Evolutionary conservation across 2,329 filamentous ascomycete genomes (phyloP).

Genomic region (Epicoccum sorghinum): DNA sequence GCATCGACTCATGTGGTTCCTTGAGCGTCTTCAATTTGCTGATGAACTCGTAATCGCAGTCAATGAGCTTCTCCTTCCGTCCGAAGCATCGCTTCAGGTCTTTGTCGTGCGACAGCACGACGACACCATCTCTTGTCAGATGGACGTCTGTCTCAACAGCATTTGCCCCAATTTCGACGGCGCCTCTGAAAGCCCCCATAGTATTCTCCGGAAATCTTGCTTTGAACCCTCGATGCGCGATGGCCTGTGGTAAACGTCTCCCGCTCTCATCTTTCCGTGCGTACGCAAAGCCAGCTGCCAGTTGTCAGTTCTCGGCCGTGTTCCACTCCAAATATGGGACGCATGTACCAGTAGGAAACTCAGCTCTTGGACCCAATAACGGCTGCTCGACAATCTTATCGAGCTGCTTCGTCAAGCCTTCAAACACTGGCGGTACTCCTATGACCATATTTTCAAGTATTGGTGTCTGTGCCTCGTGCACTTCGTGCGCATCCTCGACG

Average conservation of each 20-base stretch:
- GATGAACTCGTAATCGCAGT: constrained; percentile 78
- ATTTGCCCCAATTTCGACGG: constrained; percentile 74
- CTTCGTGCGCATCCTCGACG: constrained; percentile 28
- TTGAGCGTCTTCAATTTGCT: constrained; percentile 69
- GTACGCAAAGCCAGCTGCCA: constrained; percentile 43
- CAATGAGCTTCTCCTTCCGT: constrained; percentile 70
- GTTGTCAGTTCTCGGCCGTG: constrained; percentile 20
- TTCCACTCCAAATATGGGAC: not conserved
- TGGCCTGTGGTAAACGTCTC: constrained; percentile 67
- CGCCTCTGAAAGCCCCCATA: constrained; percentile 76
- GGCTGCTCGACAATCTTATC: constrained; percentile 45
- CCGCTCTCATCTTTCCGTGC: constrained; percentile 44
- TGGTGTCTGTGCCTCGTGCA: constrained; percentile 36
- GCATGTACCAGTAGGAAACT: constrained; percentile 38
- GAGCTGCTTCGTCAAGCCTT: constrained; percentile 42
- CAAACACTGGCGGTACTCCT: constrained; percentile 46
- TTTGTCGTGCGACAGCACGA: constrained; percentile 84
- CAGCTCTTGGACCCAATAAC: constrained; percentile 36
- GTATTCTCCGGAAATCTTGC: constrained; percentile 83
- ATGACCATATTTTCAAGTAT: constrained; percentile 46
- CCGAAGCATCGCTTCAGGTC: constrained; percentile 84
- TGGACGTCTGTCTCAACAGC: constrained; percentile 91
- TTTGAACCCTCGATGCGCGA: constrained; percentile 82
- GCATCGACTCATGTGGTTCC: constrained; percentile 73
- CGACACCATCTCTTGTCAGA: constrained; percentile 78